Percentiles rank a stretch among this genome's conserved stretches.
These are phyloP conservation scores for Parmelia sp. DNA, from an alignment of 495 filamentous ascomycete genomes.

Conservation along the genomic window DNA sequence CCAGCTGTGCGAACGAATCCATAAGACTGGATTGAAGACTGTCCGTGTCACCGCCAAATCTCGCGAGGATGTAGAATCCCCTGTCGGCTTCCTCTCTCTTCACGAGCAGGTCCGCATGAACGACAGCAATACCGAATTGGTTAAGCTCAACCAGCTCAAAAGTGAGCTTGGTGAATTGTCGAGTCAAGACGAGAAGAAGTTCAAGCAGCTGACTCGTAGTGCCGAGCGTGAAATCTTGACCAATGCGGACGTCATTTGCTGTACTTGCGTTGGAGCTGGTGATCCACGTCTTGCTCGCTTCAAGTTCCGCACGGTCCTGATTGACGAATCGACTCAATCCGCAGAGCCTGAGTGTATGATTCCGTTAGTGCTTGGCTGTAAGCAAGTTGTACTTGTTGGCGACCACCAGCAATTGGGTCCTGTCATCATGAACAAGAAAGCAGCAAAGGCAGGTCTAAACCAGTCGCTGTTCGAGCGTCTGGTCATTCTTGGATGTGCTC, in stretches of 20 bases:
- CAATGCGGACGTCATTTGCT: conserved; percentile 98
- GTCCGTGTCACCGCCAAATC: conserved; percentile 99
- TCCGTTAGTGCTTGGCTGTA: conserved; percentile 92
- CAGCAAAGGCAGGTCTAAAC: conserved; percentile 93
- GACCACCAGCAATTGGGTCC: conserved; percentile 98
- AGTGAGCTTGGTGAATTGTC: conserved; percentile 84
- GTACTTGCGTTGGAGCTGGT: conserved; percentile 96
- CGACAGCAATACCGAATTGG: conserved; percentile 87
- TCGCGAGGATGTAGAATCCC: conserved; percentile 94
- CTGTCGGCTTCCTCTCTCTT: conserved; percentile 87
- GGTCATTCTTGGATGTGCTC: conserved; percentile 84
- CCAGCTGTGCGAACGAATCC: conserved; percentile 96
- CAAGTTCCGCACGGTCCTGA: conserved; percentile 96
- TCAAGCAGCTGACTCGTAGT: conserved; percentile 86
- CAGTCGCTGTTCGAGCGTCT: conserved; percentile 96
- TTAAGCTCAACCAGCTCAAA: conserved; percentile 89
- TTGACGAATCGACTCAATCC: conserved; percentile 98
- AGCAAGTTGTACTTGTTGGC: conserved; percentile 95
- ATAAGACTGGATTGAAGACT: conserved; percentile 87
- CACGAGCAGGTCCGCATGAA: conserved; percentile 98
- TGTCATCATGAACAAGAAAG: conserved; percentile 99
- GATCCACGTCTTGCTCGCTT: conserved; percentile 92
- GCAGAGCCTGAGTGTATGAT: conserved; percentile 99
- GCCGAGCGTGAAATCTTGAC: conserved; percentile 93
- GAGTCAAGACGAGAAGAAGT: conserved; percentile 95